These are phyloP conservation scores for Anisogramma anomala DNA, from an alignment of 2,329 filamentous ascomycete species.

Conservation along the genomic window DNA sequence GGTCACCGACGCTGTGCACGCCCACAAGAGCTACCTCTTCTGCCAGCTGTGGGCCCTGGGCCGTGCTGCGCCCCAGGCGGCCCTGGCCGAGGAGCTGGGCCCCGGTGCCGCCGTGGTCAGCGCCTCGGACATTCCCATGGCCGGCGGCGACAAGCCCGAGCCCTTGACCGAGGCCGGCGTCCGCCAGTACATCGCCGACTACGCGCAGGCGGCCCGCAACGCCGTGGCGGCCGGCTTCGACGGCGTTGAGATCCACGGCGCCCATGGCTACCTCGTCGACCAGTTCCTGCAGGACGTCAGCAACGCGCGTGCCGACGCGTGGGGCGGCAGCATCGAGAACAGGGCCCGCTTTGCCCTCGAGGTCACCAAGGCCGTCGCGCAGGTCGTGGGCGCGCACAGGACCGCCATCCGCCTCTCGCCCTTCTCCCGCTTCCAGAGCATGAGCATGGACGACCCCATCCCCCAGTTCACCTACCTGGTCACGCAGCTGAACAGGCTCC, in stretches of 20 bases:
- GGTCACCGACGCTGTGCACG: slow-evolving; percentile 50
- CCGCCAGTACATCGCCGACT: slow-evolving; percentile 22
- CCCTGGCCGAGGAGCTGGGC: slow-evolving; percentile 16
- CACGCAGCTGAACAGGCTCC: slow-evolving; percentile 35
- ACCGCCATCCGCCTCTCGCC: slow-evolving; percentile 44
- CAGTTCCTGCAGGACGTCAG: slow-evolving; percentile 43
- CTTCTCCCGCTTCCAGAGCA: slow-evolving; percentile 44
- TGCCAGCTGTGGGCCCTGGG: slow-evolving; percentile 45
- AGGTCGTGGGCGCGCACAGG: slow-evolving; percentile 37
- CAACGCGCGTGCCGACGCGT: slow-evolving; percentile 43
- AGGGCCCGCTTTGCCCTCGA: slow-evolving; percentile 40
- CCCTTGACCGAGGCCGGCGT: slow-evolving; percentile 33
- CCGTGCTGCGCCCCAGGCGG: slow-evolving; percentile 26
- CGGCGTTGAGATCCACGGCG: slow-evolving; percentile 30
- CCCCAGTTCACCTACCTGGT: slow-evolving; percentile 46
- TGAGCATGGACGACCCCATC: slow-evolving; percentile 45
- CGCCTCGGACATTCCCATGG: slow-evolving; percentile 33
- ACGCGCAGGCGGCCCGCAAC: slow-evolving; percentile 23
- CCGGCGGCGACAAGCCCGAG: slow-evolving; percentile 27
- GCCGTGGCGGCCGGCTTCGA: slow-evolving; percentile 44
- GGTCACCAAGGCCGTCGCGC: slow-evolving; percentile 37
- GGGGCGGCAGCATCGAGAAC: slow-evolving; percentile 44
- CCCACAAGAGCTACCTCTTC: slow-evolving; percentile 47
- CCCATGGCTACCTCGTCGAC: slow-evolving; percentile 34
- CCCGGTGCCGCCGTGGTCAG: slow-evolving; percentile 25